Evolutionary conservation across 2,329 filamentous ascomycete species (phyloP), one percentile per base, ranked within the genome.

Genomic region (Thermoascus crustaceus): DNA sequence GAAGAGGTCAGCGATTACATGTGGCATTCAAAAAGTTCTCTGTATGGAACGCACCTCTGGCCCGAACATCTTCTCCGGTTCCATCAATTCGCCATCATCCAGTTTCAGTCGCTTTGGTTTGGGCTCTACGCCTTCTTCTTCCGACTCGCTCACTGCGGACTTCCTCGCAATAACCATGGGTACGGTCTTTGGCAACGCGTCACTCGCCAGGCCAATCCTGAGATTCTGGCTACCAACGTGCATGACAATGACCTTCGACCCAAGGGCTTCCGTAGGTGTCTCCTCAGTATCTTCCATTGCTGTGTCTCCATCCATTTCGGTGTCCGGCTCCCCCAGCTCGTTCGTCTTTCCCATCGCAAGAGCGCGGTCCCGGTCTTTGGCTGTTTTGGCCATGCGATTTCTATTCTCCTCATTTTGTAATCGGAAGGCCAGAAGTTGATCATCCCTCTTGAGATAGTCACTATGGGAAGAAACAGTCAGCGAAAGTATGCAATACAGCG

Each of bases 381-480:
- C 87, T 38, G 73, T 82, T 60, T 88, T 85, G 22, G 91, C 80
- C 60, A 94, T 82, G 42, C 79, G 76, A 44, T 91, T 87, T 46
- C 86, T 75, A 33, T 78, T 81, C 49, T 89, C 86, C 59, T 98
- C 91, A 61, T 80, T 82, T 52, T 94, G 86, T 10, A 94, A 75
- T 52, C 91, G 80, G 37, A 89, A 77, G 8, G 89, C 86, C 21
- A 98, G 78, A 40, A 94, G 80, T 66, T 98, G 91, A 53, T 96
- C 91, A 68, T 98, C 91, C 54, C 89, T 82, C 69, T 98, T 98
- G 66, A 98, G 84, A 52, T 94, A 98, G 57, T 98, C 91, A 42
- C 87, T 94, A 48, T 20, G 35, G 30, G 39, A 35, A 4, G 25
- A 10, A 33, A 16, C n/a, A 29, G 19, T 18, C 14, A 32, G 8